Base-by-base conservation (phyloP, 169 alveolate species). In the Cystoisospora suis region DNA sequence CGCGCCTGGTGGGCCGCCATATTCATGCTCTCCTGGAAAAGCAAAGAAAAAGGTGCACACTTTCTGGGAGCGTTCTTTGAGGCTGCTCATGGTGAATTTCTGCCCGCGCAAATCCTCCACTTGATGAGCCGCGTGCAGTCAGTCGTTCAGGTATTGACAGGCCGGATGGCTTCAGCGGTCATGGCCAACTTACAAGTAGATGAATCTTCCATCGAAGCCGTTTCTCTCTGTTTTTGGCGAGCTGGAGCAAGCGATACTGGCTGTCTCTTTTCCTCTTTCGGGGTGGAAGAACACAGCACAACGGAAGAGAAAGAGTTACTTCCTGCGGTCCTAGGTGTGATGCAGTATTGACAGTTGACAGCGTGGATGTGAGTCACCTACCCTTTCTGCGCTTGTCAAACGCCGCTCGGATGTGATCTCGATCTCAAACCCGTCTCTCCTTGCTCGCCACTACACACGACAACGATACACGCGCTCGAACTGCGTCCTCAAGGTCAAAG, bases 171-270 rank as follows among this genome's bases (percentile, higher is more conserved):
- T n/a, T n/a, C n/a, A n/a, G n/a, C n/a, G n/a, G n/a, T n/a, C n/a
- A n/a, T n/a, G n/a, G n/a, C 38, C 79, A 29, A 34, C 79, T 65
- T 65, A 65, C 79, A 40, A 65, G 79, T 7, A 65, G 79, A 44
- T 65, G 79, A 65, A 29, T 44, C 36, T 44, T 65, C 29, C 23
- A 40, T n/a, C 36, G 79, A 0, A 20, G 15, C 42, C 42, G 29
- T 44, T 65, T 65, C 29, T 12, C 79, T 27, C 44, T 23, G 79
- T 65, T 65, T 29, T 29, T 65, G 15, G 79, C 79, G 46, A 65
- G 29, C 4, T 65, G 79, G 36, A 65, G 79, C 2, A 65, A 65
- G 29, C 79, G 36, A 29, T 65, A 65, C 42, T 65, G 79, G 15
- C 46, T 7, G 46, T 29, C 79, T 65, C 79, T 38, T 44, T 65